These are phyloP conservation scores for Paramecium caudatum DNA, from an alignment of 73 alveolate species.

Conservation along the genomic window DNA sequence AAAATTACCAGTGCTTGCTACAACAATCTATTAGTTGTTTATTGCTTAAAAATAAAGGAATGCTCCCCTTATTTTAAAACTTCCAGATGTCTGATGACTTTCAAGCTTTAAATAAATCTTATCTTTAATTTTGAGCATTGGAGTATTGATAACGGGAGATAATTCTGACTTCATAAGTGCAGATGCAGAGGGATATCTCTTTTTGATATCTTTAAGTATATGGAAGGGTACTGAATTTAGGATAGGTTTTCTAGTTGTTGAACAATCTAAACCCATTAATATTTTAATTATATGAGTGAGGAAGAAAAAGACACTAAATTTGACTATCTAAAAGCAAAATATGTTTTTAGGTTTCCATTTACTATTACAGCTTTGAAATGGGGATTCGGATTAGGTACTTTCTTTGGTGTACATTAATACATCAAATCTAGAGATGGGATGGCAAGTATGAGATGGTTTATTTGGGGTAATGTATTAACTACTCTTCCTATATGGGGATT, in stretches of 20 bases:
- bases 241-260: conserved; percentile 4
- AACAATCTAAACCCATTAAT: conserved; percentile 15
- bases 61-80: conserved; percentile 51
- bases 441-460: conserved; percentile 69
- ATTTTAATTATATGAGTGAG: neutral
- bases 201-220: neutral
- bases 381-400: conserved; percentile 75
- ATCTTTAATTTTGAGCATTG: neutral
- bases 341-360: conserved; percentile 74
- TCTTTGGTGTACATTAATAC: conserved; percentile 71
- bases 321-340: conserved; percentile 70
- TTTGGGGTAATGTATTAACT: conserved; percentile 74
- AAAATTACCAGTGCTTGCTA: conserved; percentile 55
- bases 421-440: conserved; percentile 67
- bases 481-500: conserved; percentile 76
- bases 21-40: neutral
- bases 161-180: neutral
- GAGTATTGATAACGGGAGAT: conserved; percentile 21
- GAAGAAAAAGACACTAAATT: conserved; percentile 55
- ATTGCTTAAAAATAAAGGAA: neutral
- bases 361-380: conserved; percentile 70
- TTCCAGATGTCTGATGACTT: conserved; percentile 27
- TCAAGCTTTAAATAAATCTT: conserved; percentile 14
- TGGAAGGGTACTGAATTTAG: neutral
- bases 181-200: neutral